phyloP scores from a whole-genome alignment of 2,329 filamentous ascomycete genomes.

The Aspergillus arachidicola region DNA sequence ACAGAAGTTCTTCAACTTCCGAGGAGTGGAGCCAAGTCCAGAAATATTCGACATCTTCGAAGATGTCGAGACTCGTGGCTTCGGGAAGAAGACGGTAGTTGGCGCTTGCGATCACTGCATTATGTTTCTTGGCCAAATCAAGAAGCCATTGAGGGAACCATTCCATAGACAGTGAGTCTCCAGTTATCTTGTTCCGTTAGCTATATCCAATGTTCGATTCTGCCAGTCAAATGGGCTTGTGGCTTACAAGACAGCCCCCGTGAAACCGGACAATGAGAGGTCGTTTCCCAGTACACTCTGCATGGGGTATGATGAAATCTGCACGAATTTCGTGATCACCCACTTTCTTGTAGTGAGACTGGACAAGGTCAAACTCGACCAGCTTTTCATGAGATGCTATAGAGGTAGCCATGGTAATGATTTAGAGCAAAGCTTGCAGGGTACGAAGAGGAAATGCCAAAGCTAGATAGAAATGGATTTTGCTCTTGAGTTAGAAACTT shows the following conservation, averaged over 20 bases:
- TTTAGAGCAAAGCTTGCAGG: background rate
- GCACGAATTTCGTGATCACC: slow-evolving; percentile 37
- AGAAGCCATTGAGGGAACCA: slow-evolving; percentile 41
- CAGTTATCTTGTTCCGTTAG: slow-evolving; percentile 31
- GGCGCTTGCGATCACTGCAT: slow-evolving; percentile 50
- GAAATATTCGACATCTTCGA: slow-evolving; percentile 52
- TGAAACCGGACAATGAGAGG: slow-evolving; percentile 49
- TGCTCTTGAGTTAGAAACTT: background rate
- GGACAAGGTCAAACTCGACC: slow-evolving; percentile 42
- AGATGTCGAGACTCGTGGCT: slow-evolving; percentile 48
- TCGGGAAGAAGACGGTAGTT: slow-evolving; percentile 58
- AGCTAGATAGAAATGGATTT: background rate
- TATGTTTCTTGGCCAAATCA: slow-evolving; percentile 40
- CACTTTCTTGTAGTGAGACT: slow-evolving; percentile 46
- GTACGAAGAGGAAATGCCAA: background rate
- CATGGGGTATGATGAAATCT: slow-evolving; percentile 44
- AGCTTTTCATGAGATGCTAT: slow-evolving; percentile 19
- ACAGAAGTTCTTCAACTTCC: slow-evolving; percentile 13
- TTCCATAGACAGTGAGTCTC: slow-evolving; percentile 29
- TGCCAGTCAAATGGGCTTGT: background rate
- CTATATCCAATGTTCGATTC: background rate
- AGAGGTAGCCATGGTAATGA: background rate
- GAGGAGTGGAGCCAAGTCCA: slow-evolving; percentile 48
- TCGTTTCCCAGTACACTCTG: slow-evolving; percentile 34
- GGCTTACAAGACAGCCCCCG: slow-evolving; percentile 46